A percentile compares a stretch with the other conserved stretches of the same genome.
phyloP scores from a whole-genome alignment of 164 flowering plant species.

The Sedum album region DNA sequence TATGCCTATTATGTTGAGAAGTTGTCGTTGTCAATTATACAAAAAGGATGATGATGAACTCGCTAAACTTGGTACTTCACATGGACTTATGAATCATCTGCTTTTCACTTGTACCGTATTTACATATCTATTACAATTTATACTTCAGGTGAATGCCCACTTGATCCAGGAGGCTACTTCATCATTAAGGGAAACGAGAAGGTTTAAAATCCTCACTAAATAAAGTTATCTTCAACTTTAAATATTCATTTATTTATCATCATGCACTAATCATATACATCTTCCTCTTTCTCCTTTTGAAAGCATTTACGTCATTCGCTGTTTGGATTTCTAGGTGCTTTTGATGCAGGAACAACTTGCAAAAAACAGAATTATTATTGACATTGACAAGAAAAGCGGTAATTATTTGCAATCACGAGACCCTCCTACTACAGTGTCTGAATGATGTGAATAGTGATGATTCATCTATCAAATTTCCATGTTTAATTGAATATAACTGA shows the following conservation, averaged over 20 bases:
- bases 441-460: neutral
- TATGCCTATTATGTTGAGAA: constrained; percentile 90
- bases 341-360: constrained; percentile 94
- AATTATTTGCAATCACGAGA: neutral
- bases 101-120: neutral
- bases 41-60: constrained; percentile 89
- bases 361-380: constrained; percentile 87
- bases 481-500: neutral
- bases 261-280: neutral
- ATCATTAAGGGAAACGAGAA: constrained; percentile 86
- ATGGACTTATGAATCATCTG: neutral
- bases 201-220: constrained; percentile 26
- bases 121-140: constrained; percentile 1
- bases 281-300: neutral
- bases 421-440: neutral
- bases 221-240: neutral
- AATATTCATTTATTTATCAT: neutral
- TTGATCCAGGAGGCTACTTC: constrained; percentile 98
- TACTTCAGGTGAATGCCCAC: constrained; percentile 88
- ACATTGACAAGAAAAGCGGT: constrained; percentile 81
- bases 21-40: constrained; percentile 59
- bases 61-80: constrained; percentile 53
- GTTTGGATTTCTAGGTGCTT: constrained; percentile 51
- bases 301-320: too few relatives aligned
- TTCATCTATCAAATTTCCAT: neutral